phyloP scores from a whole-genome alignment of 768 basidiomycete species.

The Russula virescens region DNA sequence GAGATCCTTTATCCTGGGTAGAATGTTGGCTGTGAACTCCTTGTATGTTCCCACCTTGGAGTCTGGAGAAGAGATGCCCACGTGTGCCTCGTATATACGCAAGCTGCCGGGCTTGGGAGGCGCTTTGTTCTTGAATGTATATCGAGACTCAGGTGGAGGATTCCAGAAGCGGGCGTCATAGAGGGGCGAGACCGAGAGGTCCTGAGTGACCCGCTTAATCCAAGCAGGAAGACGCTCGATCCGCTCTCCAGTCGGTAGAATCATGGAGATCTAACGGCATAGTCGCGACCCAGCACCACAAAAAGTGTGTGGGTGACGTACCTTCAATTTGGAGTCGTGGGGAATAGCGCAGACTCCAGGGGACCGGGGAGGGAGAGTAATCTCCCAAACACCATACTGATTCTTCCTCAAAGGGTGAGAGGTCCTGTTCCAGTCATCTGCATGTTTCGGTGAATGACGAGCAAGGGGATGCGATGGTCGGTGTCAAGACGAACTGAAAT shows the following conservation, averaged over 20 bases:
- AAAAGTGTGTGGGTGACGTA: slow-evolving; percentile 1
- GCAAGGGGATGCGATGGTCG: not conserved
- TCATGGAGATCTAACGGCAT: slow-evolving; percentile 76
- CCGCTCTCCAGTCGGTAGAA: slow-evolving; percentile 66
- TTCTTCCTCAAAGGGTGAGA: slow-evolving; percentile 85
- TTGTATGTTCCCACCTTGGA: slow-evolving; percentile 88
- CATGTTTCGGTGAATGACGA: not conserved
- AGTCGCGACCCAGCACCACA: not conserved
- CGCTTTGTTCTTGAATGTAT: slow-evolving; percentile 75
- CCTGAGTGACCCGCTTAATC: slow-evolving; percentile 95
- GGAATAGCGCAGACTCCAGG: slow-evolving; percentile 76
- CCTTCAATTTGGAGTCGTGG: slow-evolving; percentile 95
- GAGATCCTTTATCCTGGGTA: slow-evolving; percentile 83
- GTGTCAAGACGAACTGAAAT: slow-evolving; percentile 74
- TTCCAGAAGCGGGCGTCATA: slow-evolving; percentile 99
- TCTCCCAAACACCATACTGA: slow-evolving; percentile 86
- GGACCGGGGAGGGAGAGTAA: slow-evolving; percentile 60
- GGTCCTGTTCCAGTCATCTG: slow-evolving; percentile 83
- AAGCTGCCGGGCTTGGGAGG: slow-evolving; percentile 61
- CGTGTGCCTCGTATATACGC: slow-evolving; percentile 96
- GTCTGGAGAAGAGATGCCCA: slow-evolving; percentile 92
- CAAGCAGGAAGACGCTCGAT: slow-evolving; percentile 92
- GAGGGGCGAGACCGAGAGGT: slow-evolving; percentile 78
- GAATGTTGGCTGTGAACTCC: slow-evolving; percentile 81
- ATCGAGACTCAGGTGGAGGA: slow-evolving; percentile 63